Percentiles rank a stretch among this genome's conserved stretches.
phyloP scores from a whole-genome alignment of 2,329 filamentous ascomycete species.

The Alternaria ethzedia region DNA sequence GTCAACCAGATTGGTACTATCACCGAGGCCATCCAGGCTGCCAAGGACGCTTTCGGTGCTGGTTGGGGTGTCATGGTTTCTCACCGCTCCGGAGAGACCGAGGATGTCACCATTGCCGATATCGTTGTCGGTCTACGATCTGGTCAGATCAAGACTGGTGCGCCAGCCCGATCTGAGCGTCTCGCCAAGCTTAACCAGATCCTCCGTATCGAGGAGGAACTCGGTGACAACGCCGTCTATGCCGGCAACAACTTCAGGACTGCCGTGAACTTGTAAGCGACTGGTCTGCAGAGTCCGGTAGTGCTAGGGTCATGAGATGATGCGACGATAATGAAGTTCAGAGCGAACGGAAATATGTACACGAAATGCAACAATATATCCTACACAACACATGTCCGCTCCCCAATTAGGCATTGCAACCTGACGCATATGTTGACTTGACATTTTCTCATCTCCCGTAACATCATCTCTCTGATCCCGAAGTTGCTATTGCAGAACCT shows the following conservation, averaged over 20 bases:
- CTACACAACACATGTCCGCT: not conserved
- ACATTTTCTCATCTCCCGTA: not conserved
- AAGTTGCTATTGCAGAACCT: not conserved
- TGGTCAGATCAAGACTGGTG: constrained; percentile 76
- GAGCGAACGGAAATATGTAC: constrained; percentile 2
- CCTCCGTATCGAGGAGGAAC: constrained; percentile 98
- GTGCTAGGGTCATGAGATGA: not conserved
- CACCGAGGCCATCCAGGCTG: constrained; percentile 97
- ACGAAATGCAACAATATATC: constrained; percentile 9
- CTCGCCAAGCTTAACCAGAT: constrained; percentile 99
- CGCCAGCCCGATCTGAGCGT: constrained; percentile 91
- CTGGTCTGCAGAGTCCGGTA: not conserved
- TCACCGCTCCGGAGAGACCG: constrained; percentile 98
- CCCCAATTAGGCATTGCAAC: not conserved
- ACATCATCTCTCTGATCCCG: not conserved
- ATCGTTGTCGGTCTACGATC: constrained; percentile 95
- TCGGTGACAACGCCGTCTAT: constrained; percentile 82
- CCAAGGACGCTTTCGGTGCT: constrained; percentile 94
- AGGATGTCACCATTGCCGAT: constrained; percentile 99
- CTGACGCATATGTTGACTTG: not conserved
- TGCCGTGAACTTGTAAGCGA: constrained; percentile 72
- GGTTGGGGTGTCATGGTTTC: constrained; percentile 99
- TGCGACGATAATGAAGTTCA: constrained; percentile 13
- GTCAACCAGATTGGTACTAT: constrained; percentile 99
- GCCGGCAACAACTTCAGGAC: constrained; percentile 92